These are phyloP conservation scores for Chamaecyparis obtusa DNA, from an alignment of 75 land plant genomes.

Conservation along the genomic window DNA sequence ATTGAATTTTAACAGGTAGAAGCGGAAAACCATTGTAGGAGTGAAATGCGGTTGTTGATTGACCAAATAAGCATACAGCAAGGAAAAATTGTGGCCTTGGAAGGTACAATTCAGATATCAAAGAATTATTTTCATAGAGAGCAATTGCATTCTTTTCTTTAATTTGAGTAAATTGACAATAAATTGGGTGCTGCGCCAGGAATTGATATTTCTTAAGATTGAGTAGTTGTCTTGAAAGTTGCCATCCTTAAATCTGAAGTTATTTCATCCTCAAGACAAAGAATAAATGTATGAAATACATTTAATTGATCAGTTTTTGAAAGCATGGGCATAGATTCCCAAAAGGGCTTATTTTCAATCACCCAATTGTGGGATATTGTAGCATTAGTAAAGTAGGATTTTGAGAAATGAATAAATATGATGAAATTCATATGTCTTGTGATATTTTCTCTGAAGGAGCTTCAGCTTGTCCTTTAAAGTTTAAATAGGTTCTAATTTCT, in stretches of 20 bases:
- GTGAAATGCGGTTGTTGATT: conserved; percentile 66
- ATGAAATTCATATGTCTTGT: background rate
- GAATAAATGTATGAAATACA: background rate
- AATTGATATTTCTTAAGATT: background rate
- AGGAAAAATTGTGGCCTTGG: conserved; percentile 65
- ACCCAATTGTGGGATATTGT: background rate
- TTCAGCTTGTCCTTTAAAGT: background rate
- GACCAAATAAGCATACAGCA: conserved; percentile 93
- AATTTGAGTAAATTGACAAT: background rate
- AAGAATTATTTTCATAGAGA: conserved; percentile 11
- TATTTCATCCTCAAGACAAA: background rate
- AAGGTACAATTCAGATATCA: conserved; percentile 40
- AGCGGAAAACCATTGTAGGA: conserved; percentile 71
- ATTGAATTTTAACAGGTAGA: conserved; percentile 44
- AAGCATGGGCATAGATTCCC: background rate
- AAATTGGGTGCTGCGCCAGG: background rate
- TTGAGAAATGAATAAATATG: background rate
- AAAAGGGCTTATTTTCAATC: background rate
- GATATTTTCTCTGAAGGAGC: background rate
- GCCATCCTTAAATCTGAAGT: background rate
- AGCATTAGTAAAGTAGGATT: background rate
- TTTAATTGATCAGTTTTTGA: background rate
- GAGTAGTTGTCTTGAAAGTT: background rate
- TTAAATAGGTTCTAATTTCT: background rate
- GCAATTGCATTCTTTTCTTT: background rate